These are phyloP conservation scores for Akanthomyces uredinophilus DNA, from an alignment of 2,329 filamentous ascomycete species.

Conservation along the genomic window DNA sequence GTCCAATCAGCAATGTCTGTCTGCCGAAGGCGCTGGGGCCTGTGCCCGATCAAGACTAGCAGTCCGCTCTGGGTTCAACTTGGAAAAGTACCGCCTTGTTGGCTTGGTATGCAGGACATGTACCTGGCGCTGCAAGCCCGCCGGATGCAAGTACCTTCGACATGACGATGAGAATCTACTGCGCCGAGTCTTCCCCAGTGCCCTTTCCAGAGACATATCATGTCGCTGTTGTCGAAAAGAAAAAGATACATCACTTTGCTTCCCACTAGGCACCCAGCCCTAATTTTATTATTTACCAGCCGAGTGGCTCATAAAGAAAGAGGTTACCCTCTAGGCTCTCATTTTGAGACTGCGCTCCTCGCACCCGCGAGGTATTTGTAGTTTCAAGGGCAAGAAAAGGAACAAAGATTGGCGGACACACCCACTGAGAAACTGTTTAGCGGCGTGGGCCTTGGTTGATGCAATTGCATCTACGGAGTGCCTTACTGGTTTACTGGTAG, in stretches of 20 bases:
- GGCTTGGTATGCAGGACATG: not conserved
- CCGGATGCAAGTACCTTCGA: constrained; percentile 2
- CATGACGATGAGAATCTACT: not conserved
- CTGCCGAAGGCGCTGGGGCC: not conserved
- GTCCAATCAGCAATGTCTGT: not conserved
- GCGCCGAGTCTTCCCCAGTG: not conserved
- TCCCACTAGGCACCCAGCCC: not conserved
- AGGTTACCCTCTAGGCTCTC: not conserved
- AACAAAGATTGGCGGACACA: no score
- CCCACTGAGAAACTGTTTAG: no score
- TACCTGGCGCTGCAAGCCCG: not conserved
- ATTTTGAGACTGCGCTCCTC: not conserved
- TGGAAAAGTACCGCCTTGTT: no score
- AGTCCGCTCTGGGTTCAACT: not conserved
- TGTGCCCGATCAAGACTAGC: not conserved
- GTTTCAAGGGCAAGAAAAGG: not conserved
- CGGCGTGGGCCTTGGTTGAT: no score
- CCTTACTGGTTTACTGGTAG: no score
- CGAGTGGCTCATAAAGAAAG: not conserved
- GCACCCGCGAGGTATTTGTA: not conserved
- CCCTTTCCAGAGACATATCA: not conserved
- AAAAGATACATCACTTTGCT: constrained; percentile 6
- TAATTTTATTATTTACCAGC: not conserved
- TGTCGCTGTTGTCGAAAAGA: not conserved
- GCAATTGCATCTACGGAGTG: no score